A percentile compares a stretch with the other conserved stretches of the same genome.
These are phyloP conservation scores for Encephalitozoon romaleae DNA, from an alignment of 371 early-diverging fungal species.

Conservation along the genomic window DNA sequence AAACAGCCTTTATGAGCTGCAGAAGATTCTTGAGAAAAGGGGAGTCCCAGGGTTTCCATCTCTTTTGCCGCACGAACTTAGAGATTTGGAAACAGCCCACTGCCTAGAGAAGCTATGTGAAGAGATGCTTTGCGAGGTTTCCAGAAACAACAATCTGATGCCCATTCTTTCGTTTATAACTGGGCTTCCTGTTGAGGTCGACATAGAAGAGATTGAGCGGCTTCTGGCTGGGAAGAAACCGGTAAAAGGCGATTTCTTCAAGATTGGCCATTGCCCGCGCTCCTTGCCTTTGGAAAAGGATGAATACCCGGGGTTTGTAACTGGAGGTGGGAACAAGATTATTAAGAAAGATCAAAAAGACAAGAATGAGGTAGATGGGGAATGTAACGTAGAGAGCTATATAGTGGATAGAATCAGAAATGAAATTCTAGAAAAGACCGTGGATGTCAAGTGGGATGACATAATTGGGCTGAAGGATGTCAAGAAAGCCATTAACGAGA, in stretches of 20 bases:
- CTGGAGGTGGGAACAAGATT: constrained; percentile 1
- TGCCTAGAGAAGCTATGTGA: background rate
- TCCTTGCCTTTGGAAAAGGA: background rate
- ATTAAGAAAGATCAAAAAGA: background rate
- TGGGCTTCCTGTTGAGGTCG: constrained; percentile 4
- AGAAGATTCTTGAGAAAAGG: constrained; percentile 20
- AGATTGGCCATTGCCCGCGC: background rate
- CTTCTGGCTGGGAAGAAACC: constrained; percentile 10
- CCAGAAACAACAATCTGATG: constrained; percentile 27
- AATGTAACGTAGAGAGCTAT: constrained; percentile 32
- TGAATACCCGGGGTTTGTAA: constrained; percentile 17
- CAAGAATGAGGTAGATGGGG: constrained; percentile 1
- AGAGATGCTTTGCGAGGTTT: constrained; percentile 9
- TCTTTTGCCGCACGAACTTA: constrained; percentile 28
- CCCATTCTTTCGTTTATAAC: constrained; percentile 35
- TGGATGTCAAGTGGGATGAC: constrained; percentile 66
- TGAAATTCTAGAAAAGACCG: constrained; percentile 48
- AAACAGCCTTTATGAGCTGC: constrained; percentile 27
- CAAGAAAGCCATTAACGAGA: constrained; percentile 71
- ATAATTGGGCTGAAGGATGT: constrained; percentile 78
- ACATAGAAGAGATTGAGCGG: constrained; percentile 28
- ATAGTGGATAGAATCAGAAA: constrained; percentile 46
- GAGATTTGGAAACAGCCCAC: background rate
- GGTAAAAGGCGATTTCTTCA: constrained; percentile 25
- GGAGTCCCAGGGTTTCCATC: constrained; percentile 26